Percentiles rank a stretch among this genome's conserved stretches.
These are phyloP conservation scores for Exophiala sp. DNA, from an alignment of 2,329 filamentous ascomycete species.

Conservation along the genomic window DNA sequence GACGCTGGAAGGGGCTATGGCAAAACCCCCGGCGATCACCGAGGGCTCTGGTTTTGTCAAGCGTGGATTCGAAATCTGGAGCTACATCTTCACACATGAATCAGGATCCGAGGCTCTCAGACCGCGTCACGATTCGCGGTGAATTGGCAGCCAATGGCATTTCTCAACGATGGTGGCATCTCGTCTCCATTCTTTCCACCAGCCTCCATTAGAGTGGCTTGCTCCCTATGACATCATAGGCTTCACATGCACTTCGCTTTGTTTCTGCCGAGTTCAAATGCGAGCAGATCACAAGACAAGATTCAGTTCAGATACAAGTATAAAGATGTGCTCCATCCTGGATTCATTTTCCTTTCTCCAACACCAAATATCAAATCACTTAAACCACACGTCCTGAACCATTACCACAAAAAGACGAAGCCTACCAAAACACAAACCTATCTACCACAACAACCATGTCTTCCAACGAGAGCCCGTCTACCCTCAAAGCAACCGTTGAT, in stretches of 20 bases:
- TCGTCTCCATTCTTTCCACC: not conserved
- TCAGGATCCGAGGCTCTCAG: too few species aligned
- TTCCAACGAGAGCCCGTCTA: conserved; percentile 51
- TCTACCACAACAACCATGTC: conserved; percentile 13
- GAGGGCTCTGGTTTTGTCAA: too few species aligned
- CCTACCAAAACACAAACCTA: not conserved
- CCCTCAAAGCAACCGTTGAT: conserved; percentile 71
- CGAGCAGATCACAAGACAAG: not conserved
- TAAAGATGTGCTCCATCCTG: not conserved
- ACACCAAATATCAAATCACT: not conserved
- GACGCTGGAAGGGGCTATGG: too few species aligned
- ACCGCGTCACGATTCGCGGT: too few species aligned
- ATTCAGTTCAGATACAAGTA: not conserved
- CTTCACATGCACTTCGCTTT: not conserved
- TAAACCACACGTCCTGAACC: too few species aligned
- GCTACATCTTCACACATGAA: too few species aligned
- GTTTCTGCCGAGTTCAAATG: not conserved
- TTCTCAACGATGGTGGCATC: not conserved
- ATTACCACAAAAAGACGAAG: not conserved
- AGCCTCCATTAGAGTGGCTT: not conserved
- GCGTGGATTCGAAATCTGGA: too few species aligned
- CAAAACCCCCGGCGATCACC: too few species aligned
- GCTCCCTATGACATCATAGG: not conserved
- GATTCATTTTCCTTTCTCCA: not conserved
- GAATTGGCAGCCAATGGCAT: too few species aligned